Evolutionary conservation across 495 filamentous ascomycete species (phyloP), one percentile per base, ranked within the genome.

Genomic region (Elasticomyces elasticus): DNA sequence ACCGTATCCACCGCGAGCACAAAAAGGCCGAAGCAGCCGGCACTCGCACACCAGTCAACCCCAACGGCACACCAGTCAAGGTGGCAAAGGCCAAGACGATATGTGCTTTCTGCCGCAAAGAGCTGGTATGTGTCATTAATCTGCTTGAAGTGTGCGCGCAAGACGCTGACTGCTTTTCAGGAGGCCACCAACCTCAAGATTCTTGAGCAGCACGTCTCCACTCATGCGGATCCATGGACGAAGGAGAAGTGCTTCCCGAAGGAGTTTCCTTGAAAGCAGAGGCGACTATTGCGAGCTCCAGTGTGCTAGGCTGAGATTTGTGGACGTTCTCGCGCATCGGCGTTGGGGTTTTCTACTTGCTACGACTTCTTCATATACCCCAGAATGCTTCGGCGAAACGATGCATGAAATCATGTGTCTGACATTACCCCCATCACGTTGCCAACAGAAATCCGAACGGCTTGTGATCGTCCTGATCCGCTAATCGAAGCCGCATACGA

Each of bases 231-330:
- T 35, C 63, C 66, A 55, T 72, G 69, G 69, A 50, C 65, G 11
- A 71, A 71, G 63, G 69, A 72, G 66, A 71, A 71, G 63, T 72
- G 69, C 62, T 72, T 64, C 64, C 69, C 69, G 13, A 69, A 70
- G 42, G 65, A 69, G 30, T 62, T 58, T 40, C 13, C 35, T 3
- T 40, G 35, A 40, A 40, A 5, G 3, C n/a, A n/a, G n/a, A n/a
- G n/a, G n/a, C n/a, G n/a, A n/a, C n/a, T n/a, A n/a, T n/a, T n/a
- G n/a, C n/a, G n/a, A n/a, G n/a, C n/a, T n/a, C n/a, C n/a, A n/a
- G n/a, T n/a, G n/a, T n/a, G n/a, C n/a, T n/a, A n/a, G n/a, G n/a
- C n/a, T n/a, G n/a, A n/a, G n/a, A n/a, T n/a, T n/a, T n/a, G n/a
- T n/a, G n/a, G n/a, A n/a, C n/a, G n/a, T n/a, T n/a, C n/a, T n/a